A percentile compares a stretch with the other conserved stretches of the same genome.
These are phyloP conservation scores for Asterella californica DNA, from an alignment of 225 moss, liverwort and hornwort genomes.

Conservation along the genomic window DNA sequence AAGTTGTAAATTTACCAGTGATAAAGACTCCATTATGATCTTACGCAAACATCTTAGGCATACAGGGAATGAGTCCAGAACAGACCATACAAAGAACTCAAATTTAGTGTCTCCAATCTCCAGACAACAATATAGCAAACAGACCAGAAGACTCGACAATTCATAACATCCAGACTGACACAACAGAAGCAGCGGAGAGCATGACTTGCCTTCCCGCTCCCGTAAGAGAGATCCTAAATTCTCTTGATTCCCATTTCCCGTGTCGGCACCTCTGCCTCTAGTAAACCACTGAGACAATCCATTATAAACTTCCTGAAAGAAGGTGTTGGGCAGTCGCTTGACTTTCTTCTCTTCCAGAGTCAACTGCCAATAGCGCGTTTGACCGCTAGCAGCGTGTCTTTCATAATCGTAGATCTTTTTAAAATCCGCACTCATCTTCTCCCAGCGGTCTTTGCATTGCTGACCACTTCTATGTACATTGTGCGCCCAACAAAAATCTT, in stretches of 20 bases:
- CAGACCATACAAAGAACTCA: background rate
- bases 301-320: constrained; percentile 39
- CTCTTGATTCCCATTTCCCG: constrained; percentile 27
- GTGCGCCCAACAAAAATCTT: constrained; percentile 39
- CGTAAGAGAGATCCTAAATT: constrained; percentile 37
- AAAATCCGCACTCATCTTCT: constrained; percentile 42
- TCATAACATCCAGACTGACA: background rate
- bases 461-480: constrained; percentile 37
- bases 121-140: background rate
- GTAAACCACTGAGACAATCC: constrained; percentile 42
- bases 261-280: constrained; percentile 24
- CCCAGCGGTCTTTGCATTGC: constrained; percentile 51
- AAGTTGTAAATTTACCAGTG: background rate
- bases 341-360: constrained; percentile 38
- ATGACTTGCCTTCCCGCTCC: constrained; percentile 42
- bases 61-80: too few species aligned
- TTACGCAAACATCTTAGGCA: background rate
- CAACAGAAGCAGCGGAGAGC: background rate
- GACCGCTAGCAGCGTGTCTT: constrained; percentile 28
- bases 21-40: background rate
- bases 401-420: constrained; percentile 44
- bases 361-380: constrained; percentile 40
- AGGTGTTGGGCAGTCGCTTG: constrained; percentile 37
- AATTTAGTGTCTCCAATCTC: background rate
- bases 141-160: background rate